Conservation (phyloP, 2,329 filamentous ascomycete genomes). For the Exophiala aquamarina region DNA sequence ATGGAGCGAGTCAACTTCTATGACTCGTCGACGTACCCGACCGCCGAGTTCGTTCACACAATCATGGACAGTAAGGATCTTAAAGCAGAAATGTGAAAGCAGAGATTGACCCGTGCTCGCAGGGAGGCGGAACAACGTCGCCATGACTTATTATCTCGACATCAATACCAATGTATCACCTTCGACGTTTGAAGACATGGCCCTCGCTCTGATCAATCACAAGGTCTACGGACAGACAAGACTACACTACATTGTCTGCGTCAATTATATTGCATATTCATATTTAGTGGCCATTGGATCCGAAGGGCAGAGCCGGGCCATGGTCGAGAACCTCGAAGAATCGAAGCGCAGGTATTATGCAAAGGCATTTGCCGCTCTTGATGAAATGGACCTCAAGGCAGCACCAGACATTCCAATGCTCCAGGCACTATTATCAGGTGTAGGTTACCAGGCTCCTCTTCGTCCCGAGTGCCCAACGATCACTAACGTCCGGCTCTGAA, state of each 20-base stretch:
- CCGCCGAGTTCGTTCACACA: conserved; percentile 1
- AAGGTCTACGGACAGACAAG: conserved; percentile 1
- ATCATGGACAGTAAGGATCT: background rate
- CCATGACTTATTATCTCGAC: conserved; percentile 5
- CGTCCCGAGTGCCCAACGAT: background rate
- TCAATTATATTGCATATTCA: conserved; percentile 2
- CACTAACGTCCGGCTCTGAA: background rate
- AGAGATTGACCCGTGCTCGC: background rate
- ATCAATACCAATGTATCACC: conserved; percentile 3
- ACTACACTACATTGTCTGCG: conserved; percentile 3
- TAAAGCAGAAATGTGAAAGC: background rate
- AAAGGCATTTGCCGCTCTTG: conserved; percentile 1
- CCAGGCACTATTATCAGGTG: conserved; percentile 3
- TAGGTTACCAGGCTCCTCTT: background rate
- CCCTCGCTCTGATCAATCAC: conserved; percentile 1
- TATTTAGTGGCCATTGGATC: conserved; percentile 4
- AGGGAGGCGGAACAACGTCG: background rate
- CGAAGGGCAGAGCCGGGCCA: conserved; percentile 3
- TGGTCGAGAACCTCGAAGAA: conserved; percentile 2
- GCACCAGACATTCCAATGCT: conserved; percentile 2
- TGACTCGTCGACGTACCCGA: background rate
- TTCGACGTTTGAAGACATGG: conserved; percentile 3
- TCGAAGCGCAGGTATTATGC: conserved; percentile 2
- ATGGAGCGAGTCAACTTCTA: conserved; percentile 10
- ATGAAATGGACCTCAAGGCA: conserved; percentile 1